Conservation (phyloP, 2,329 filamentous ascomycete species). For the Cladosporium sp. region DNA sequence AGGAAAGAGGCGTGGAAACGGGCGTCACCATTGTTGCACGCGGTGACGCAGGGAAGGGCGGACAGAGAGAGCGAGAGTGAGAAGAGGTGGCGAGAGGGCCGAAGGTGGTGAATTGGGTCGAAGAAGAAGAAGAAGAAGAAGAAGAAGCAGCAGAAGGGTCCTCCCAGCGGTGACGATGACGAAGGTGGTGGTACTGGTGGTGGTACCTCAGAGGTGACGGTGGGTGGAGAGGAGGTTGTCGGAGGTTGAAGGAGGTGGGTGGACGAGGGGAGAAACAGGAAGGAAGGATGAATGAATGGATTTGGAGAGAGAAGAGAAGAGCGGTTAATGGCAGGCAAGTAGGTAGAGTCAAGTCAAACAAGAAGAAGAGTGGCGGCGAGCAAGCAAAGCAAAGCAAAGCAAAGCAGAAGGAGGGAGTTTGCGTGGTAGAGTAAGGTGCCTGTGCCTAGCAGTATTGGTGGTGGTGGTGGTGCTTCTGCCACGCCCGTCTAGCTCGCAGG, state of each 20-base stretch:
- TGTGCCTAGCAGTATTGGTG: no score
- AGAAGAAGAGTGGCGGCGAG: no score
- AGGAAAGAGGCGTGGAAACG: conserved; percentile 6
- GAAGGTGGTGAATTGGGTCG: no score
- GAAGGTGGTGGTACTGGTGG: no score
- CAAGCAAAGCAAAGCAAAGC: no score
- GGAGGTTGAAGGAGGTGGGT: not conserved
- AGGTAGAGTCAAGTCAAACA: not conserved
- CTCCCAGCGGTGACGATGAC: no score
- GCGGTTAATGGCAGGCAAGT: not conserved
- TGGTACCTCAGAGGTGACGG: no score
- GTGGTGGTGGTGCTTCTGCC: no score
- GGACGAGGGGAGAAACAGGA: not conserved
- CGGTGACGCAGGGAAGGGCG: conserved; percentile 5
- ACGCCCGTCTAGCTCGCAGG: no score
- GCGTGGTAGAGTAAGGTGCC: not conserved
- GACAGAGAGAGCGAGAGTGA: not conserved
- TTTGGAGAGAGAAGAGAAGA: not conserved
- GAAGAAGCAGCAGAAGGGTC: no score
- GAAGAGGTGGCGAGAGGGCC: not conserved
- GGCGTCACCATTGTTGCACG: conserved; percentile 11
- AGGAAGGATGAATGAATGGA: not conserved
- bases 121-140: no score
- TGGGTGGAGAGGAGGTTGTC: not conserved
- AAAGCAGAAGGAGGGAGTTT: no score